phyloP scores from a whole-genome alignment of 208 protist genomes.

The Herpetomonas tarakana region DNA sequence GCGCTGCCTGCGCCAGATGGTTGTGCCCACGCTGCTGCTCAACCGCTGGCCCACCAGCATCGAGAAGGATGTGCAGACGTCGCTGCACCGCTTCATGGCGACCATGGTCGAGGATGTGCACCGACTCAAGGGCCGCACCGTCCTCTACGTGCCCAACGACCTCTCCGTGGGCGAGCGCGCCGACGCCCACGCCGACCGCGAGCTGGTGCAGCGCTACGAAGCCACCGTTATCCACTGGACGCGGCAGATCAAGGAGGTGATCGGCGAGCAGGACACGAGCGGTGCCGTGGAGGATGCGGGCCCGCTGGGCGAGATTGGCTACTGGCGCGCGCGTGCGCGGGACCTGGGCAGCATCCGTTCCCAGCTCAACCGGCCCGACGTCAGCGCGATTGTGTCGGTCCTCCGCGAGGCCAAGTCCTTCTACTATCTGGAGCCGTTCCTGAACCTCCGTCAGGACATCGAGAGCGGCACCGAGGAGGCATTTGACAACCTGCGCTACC shows the following conservation, averaged over 20 bases:
- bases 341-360: conserved; percentile 94
- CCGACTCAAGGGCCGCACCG: conserved; percentile 92
- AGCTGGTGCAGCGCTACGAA: conserved; percentile 97
- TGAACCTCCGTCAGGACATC: conserved; percentile 92
- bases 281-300: conserved; percentile 62
- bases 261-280: conserved; percentile 82
- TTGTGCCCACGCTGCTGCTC: conserved; percentile 80
- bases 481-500: conserved; percentile 95
- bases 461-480: conserved; percentile 93
- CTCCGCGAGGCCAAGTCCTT: conserved; percentile 92
- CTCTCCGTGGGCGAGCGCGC: conserved; percentile 33
- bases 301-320: conserved; percentile 96
- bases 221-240: conserved; percentile 98
- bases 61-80: conserved; percentile 93
- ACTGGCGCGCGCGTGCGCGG: conserved; percentile 93
- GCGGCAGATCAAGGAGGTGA: conserved; percentile 97
- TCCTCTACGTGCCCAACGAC: conserved; percentile 98
- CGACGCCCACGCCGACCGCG: conserved; percentile 87
- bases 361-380: conserved; percentile 92
- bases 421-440: conserved; percentile 94
- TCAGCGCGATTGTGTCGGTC: conserved; percentile 88
- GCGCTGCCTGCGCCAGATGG: conserved; percentile 72
- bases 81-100: conserved; percentile 98
- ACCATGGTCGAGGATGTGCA: conserved; percentile 95
- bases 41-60: conserved; percentile 95